Percentiles rank a stretch among this genome's conserved stretches.
Evolutionary conservation across 257 asterid genomes (phyloP).

Genomic region (Rubia yunnanensis): DNA sequence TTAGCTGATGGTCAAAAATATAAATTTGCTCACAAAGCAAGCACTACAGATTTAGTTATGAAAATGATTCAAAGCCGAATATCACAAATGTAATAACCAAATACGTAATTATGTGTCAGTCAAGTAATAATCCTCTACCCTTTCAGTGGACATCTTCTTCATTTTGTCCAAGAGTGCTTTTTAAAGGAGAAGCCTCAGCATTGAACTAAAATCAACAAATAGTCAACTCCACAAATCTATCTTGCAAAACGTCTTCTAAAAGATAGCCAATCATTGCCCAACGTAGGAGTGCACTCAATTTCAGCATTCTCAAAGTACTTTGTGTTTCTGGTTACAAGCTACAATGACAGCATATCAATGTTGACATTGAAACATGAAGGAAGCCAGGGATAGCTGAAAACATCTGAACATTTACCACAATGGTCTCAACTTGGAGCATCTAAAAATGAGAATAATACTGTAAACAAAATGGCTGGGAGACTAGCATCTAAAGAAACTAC

Average conservation of each 20-base stretch:
- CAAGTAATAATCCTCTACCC: conserved; percentile 35
- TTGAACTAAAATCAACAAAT: neutral
- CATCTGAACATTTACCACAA: too few relatives aligned
- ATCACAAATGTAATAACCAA: conserved; percentile 14
- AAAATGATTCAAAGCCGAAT: neutral
- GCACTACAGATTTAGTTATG: neutral
- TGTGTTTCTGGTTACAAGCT: neutral
- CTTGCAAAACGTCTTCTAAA: neutral
- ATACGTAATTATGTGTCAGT: conserved; percentile 16
- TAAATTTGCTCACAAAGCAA: neutral
- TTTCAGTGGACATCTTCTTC: conserved; percentile 68
- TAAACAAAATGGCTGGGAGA: neutral
- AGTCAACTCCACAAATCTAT: neutral
- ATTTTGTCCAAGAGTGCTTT: conserved; percentile 39
- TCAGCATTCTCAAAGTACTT: neutral
- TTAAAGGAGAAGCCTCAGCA: conserved; percentile 33
- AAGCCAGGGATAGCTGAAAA: neutral
- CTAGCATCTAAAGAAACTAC: neutral
- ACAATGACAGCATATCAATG: neutral
- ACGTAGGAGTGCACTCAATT: neutral
- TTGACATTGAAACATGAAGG: neutral
- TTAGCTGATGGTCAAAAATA: neutral
- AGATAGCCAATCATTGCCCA: neutral
- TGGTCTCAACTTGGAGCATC: too few relatives aligned
- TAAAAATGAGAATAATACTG: neutral